A percentile compares a stretch with the other conserved stretches of the same genome.
These are phyloP conservation scores for Hsuehochloa calcarea DNA, from an alignment of 176 grass and related monocot genomes.

Conservation along the genomic window DNA sequence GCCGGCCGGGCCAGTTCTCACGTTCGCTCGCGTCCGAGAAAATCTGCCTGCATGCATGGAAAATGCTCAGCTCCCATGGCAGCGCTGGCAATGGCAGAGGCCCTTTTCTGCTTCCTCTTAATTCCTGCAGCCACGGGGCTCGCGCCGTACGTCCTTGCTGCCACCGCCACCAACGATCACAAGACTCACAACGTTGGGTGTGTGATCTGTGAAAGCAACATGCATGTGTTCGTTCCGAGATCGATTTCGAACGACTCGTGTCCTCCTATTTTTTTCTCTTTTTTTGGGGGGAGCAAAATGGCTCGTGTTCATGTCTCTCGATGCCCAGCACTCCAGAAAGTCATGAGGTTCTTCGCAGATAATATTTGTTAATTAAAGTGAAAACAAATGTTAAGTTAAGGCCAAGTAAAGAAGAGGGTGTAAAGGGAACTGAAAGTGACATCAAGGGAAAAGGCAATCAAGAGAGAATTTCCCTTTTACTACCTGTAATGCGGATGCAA, in stretches of 20 bases:
- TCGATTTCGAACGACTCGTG: neutral
- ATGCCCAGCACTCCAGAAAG: neutral
- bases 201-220: neutral
- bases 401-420: neutral
- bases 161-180: neutral
- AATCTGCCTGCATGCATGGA: neutral
- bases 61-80: neutral
- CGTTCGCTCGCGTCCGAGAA: neutral
- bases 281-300: neutral
- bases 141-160: neutral
- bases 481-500: neutral
- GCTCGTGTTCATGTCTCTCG: neutral
- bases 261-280: too few species aligned
- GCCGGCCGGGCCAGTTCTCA: too few species aligned
- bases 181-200: neutral
- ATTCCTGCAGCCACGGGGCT: neutral
- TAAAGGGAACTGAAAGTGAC: neutral
- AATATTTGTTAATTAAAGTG: constrained; percentile 31
- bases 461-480: neutral
- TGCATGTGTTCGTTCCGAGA: neutral
- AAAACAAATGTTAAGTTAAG: neutral
- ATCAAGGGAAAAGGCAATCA: neutral
- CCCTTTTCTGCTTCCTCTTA: neutral
- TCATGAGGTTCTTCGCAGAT: neutral
- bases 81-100: too few species aligned